Evolutionary conservation across 2,329 filamentous ascomycete genomes (phyloP), one percentile per base, ranked within the genome.

Genomic region (Penicillium brasilianum): DNA sequence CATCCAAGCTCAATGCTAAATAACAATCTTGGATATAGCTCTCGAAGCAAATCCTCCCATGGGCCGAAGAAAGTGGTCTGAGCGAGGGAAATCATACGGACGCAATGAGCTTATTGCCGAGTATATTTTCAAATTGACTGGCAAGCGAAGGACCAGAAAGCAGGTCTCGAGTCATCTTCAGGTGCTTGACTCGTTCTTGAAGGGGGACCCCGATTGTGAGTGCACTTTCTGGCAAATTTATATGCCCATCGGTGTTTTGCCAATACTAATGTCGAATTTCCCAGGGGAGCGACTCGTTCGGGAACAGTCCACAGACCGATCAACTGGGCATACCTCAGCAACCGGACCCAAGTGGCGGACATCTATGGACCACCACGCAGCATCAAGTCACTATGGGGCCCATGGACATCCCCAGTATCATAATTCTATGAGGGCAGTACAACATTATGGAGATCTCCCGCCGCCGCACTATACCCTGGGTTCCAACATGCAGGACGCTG

Each of bases 161-260:
- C 84, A 88, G 69, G 84, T 88, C 4, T 88, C 86, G 0, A 88
- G 86, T 67, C 86, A 88, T 69, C 81, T 88, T 28, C 86, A 88
- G 72, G 85, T 88, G 2, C 77, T 88, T 20, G 86, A 86, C 71
- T 81, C 80, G 13, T 83, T 85, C 61, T 76, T 88, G 39, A 78
- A 80, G 63, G 78, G 81, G 5, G 81, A 85, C 62, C 80, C 82
- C 30, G 76, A 80, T 61, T 84, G 84, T 85, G 73, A 78, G 81
- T 74, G 49, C 28, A 2, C n/a, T 39, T 43, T 30, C 46, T 9
- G 25, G 16, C 8, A 8, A 53, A 18, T 18, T 13, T 1, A 39
- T 14, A 18, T 6, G 28, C 4, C 34, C 11, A 3, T 4, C 0
- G 41, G 4, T 14, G 8, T 7, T 3, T 41, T 8, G 2, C 14